Percentiles rank a stretch among this genome's conserved stretches.
Conservation (phyloP, 352 stramenopile species). For the Pythium coloratum region DNA sequence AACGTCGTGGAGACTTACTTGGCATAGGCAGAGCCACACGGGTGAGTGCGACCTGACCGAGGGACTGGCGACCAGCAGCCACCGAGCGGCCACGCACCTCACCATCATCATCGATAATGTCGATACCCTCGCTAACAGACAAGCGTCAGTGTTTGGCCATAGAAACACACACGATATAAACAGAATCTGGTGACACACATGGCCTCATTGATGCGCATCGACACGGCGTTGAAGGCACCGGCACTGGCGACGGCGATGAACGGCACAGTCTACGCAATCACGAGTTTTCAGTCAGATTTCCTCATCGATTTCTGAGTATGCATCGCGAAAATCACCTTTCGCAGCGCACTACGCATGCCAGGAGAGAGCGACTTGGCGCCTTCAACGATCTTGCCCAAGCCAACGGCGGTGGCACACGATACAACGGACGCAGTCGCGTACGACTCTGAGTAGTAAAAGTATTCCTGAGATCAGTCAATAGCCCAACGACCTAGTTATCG, state of each 20-base stretch:
- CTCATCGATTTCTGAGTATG: background rate
- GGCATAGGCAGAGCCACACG: constrained; percentile 78
- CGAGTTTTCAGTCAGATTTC: too few relatives aligned
- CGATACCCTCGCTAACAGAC: constrained; percentile 65
- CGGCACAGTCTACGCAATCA: constrained; percentile 60
- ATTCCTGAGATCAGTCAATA: too few relatives aligned
- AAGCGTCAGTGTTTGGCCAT: background rate
- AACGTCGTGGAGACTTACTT: constrained; percentile 39
- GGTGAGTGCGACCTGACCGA: constrained; percentile 78
- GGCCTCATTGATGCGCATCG: constrained; percentile 87
- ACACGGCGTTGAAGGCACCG: constrained; percentile 86
- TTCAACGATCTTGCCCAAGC: constrained; percentile 74
- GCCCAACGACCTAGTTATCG: too few relatives aligned
- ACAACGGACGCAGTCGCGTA: constrained; percentile 78
- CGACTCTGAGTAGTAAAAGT: constrained; percentile 43
- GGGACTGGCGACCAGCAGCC: constrained; percentile 74
- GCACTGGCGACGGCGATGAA: constrained; percentile 83
- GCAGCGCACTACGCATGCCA: constrained; percentile 50
- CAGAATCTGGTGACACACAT: constrained; percentile 40
- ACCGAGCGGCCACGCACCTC: constrained; percentile 78
- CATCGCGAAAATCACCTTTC: constrained; percentile 46
- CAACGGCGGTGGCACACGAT: constrained; percentile 75
- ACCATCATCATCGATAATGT: constrained; percentile 80
- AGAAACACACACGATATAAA: too few relatives aligned
- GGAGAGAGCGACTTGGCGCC: constrained; percentile 75